A percentile compares a stretch with the other conserved stretches of the same genome.
phyloP scores from a whole-genome alignment of 2,329 filamentous ascomycete species.

The Sarocladium kiliense region DNA sequence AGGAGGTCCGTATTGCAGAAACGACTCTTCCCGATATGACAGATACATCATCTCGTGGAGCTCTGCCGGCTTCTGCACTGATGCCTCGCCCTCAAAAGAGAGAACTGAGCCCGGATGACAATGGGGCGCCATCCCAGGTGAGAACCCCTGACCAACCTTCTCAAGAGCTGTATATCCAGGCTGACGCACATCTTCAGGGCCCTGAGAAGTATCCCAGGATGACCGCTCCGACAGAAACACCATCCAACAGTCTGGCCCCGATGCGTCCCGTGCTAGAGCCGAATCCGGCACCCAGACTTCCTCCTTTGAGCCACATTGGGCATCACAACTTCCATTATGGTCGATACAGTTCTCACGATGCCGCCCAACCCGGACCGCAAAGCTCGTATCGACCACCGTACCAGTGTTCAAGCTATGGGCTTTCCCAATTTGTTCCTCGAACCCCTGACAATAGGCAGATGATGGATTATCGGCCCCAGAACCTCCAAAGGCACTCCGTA shows the following conservation, averaged over 20 bases:
- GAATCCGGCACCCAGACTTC: not conserved
- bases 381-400: not conserved
- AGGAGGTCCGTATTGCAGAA: not conserved
- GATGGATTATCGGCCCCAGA: not conserved
- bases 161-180: too few species aligned
- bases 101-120: not conserved
- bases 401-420: not conserved
- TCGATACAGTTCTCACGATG: not conserved
- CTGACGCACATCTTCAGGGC: too few species aligned
- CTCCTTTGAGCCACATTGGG: conserved; percentile 1
- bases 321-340: not conserved
- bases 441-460: not conserved
- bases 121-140: not conserved
- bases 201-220: not conserved
- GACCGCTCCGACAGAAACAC: not conserved
- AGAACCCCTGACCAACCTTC: not conserved
- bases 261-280: not conserved
- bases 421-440: not conserved
- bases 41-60: not conserved
- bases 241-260: not conserved
- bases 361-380: not conserved
- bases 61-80: not conserved
- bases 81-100: not conserved
- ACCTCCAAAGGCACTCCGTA: not conserved
- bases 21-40: not conserved